Conservation (phyloP, 192 early-diverging fungal species). For the Paraglomus occultum region DNA sequence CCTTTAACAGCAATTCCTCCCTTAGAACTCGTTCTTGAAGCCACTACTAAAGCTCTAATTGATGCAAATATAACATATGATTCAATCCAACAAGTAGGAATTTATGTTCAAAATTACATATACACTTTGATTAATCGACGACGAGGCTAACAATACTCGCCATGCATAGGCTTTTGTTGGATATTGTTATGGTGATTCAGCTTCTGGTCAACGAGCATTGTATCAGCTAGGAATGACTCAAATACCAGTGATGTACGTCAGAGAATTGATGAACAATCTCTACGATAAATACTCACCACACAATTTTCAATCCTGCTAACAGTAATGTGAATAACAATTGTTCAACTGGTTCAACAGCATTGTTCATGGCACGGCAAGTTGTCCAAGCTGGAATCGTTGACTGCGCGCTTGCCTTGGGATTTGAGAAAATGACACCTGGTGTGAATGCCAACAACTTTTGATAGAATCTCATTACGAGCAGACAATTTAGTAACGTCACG, state of each 20-base stretch:
- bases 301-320: conserved; percentile 34
- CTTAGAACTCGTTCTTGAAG: conserved; percentile 58
- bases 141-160: background rate
- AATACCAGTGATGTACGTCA: conserved; percentile 53
- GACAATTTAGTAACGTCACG: background rate
- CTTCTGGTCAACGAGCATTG: conserved; percentile 66
- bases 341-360: conserved; percentile 70
- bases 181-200: conserved; percentile 62
- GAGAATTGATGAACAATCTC: no score
- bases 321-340: conserved; percentile 80
- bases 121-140: background rate
- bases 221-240: conserved; percentile 77
- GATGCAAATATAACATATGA: conserved; percentile 73
- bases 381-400: conserved; percentile 60
- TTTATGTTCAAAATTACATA: background rate
- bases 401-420: conserved; percentile 72
- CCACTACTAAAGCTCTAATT: conserved; percentile 65
- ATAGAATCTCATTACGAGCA: conserved; percentile 5
- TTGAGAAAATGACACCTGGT: conserved; percentile 66
- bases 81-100: conserved; percentile 50
- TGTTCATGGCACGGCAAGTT: conserved; percentile 60
- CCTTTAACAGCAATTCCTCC: background rate
- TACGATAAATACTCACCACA: conserved; percentile 1
- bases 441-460: conserved; percentile 2
- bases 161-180: conserved; percentile 40